Percentiles rank a stretch among this genome's conserved stretches.
Evolutionary conservation across 257 asterid species (phyloP).

Genomic region (Solanum gracilifrons): DNA sequence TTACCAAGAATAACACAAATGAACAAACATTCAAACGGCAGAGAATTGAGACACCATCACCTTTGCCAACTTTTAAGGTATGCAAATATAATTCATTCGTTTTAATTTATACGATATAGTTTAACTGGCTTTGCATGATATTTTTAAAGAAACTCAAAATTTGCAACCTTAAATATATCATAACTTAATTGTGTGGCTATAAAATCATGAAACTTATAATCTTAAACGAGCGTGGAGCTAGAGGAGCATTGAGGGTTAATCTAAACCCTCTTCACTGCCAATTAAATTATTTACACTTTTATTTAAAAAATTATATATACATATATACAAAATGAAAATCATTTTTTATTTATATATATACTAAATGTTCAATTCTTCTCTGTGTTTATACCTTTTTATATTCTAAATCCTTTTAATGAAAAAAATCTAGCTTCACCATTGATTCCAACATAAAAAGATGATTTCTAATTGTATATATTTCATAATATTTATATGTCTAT

Average conservation of each 20-base stretch:
- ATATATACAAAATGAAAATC: too few relatives aligned
- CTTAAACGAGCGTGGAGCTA: neutral
- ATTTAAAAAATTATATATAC: neutral
- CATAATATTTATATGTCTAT: too few relatives aligned
- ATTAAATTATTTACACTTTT: neutral
- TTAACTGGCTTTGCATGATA: accelerated
- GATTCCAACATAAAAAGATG: too few relatives aligned
- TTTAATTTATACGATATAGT: too few relatives aligned
- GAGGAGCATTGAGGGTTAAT: neutral
- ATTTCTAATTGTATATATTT: too few relatives aligned
- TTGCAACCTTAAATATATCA: neutral
- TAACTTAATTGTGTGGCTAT: neutral
- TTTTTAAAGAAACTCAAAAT: too few relatives aligned
- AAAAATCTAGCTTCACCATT: too few relatives aligned
- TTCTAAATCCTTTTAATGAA: too few relatives aligned
- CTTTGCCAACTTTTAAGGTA: neutral
- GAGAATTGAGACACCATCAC: neutral
- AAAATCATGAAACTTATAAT: too few relatives aligned
- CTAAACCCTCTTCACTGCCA: neutral
- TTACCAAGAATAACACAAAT: neutral
- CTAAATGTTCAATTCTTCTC: too few relatives aligned
- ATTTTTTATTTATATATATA: too few relatives aligned
- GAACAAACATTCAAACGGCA: neutral
- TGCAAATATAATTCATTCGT: neutral
- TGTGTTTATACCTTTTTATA: too few relatives aligned